phyloP scores from a whole-genome alignment of 2,329 filamentous ascomycete species.

The Didymella segeticola region DNA sequence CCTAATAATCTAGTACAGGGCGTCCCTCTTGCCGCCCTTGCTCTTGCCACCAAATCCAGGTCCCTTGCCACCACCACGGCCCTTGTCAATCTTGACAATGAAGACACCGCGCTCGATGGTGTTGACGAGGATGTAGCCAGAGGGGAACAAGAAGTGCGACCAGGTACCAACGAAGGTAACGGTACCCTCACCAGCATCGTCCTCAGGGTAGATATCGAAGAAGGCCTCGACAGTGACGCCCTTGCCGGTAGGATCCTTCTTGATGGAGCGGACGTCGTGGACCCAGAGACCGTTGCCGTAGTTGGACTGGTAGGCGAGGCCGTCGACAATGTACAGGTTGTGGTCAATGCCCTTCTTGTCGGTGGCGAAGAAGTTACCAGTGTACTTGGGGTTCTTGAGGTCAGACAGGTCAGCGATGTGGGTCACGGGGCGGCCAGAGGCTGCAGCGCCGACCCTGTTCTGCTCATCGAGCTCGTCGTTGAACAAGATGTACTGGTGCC shows the following conservation, averaged over 20 bases:
- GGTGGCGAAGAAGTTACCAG: conserved; percentile 50
- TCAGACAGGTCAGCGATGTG: conserved; percentile 46
- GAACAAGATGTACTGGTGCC: conserved; percentile 44
- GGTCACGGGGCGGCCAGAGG: conserved; percentile 42
- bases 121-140: conserved; percentile 47
- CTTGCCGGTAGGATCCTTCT: conserved; percentile 47
- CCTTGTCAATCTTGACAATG: conserved; percentile 43
- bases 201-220: conserved; percentile 53
- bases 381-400: conserved; percentile 47
- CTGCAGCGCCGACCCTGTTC: conserved; percentile 35
- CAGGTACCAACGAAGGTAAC: conserved; percentile 53
- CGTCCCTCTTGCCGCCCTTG: conserved; percentile 12
- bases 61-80: conserved; percentile 29
- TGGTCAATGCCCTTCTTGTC: conserved; percentile 51
- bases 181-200: conserved; percentile 46
- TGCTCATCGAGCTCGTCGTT: conserved; percentile 46
- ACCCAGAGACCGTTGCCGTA: conserved; percentile 51
- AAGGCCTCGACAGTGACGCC: conserved; percentile 51
- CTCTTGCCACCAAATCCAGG: conserved; percentile 32
- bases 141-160: conserved; percentile 49
- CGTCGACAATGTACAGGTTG: conserved; percentile 54
- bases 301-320: conserved; percentile 52
- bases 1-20: conserved; percentile 1
- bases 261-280: conserved; percentile 50
- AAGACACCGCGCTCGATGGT: conserved; percentile 49